These are phyloP conservation scores for Metarhizium album DNA, from an alignment of 2,329 filamentous ascomycete genomes.

Conservation along the genomic window DNA sequence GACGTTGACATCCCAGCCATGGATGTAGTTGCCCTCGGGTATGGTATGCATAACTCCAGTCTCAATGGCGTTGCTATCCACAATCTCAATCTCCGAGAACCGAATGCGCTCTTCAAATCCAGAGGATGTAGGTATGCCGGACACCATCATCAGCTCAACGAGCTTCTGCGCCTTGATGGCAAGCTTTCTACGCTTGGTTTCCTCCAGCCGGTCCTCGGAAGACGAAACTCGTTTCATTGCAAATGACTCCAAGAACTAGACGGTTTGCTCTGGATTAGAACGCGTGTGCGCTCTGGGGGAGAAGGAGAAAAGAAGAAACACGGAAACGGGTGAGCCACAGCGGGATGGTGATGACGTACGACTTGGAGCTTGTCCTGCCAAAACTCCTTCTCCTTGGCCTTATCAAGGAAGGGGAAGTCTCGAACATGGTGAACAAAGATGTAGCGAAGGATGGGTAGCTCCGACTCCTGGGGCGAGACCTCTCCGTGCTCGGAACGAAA, in stretches of 20 bases:
- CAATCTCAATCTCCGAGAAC: conserved; percentile 93
- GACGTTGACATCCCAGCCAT: conserved; percentile 96
- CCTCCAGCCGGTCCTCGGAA: conserved; percentile 88
- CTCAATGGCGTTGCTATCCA: conserved; percentile 87
- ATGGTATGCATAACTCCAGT: conserved; percentile 77
- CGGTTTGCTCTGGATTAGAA: background rate
- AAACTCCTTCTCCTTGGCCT: conserved; percentile 96
- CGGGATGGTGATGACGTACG: conserved; percentile 40
- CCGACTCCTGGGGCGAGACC: conserved; percentile 84
- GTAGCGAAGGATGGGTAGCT: conserved; percentile 85
- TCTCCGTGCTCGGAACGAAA: conserved; percentile 91
- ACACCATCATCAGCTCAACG: conserved; percentile 99
- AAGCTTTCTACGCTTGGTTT: conserved; percentile 88
- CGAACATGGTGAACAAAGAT: conserved; percentile 98
- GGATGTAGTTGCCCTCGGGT: conserved; percentile 83
- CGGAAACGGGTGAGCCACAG: background rate
- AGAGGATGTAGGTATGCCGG: conserved; percentile 86
- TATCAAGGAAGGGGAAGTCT: conserved; percentile 94
- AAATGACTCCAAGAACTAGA: conserved; percentile 88
- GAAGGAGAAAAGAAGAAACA: too few species aligned
- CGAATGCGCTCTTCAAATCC: conserved; percentile 96
- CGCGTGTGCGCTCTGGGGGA: background rate
- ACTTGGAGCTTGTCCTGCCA: conserved; percentile 98
- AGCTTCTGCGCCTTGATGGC: conserved; percentile 90
- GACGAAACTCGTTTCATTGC: conserved; percentile 95